Conservation (phyloP, 768 basidiomycete genomes). For the Rhodosporidiobolus sp. region DNA sequence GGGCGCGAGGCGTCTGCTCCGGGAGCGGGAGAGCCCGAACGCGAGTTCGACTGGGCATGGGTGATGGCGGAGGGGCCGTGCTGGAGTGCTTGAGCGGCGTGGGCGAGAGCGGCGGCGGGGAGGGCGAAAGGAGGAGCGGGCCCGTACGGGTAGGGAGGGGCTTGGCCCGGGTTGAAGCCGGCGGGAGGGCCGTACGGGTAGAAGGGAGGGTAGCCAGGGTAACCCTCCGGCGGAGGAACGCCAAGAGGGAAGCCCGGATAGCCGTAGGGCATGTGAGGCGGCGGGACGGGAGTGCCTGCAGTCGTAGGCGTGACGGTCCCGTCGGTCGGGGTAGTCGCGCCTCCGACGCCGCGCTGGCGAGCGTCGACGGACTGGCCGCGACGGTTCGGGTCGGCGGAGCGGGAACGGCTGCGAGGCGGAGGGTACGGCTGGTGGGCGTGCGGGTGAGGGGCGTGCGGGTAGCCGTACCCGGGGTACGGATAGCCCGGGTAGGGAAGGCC, state of each 20-base stretch:
- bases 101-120: conserved; percentile 29
- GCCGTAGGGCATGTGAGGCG: conserved; percentile 8
- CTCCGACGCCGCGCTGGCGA: conserved; percentile 10
- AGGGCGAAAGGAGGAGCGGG: conserved; percentile 11
- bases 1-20: conserved; percentile 20
- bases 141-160: conserved; percentile 27
- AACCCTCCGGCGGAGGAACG: conserved; percentile 26
- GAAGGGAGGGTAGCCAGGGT: conserved; percentile 25
- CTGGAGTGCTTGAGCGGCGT: conserved; percentile 17
- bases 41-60: conserved; percentile 37
- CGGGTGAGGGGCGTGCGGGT: conserved; percentile 26
- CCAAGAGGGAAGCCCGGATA: conserved; percentile 29
- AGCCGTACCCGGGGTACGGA: conserved; percentile 24
- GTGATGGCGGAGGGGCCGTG: conserved; percentile 20
- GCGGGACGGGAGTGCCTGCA: not conserved
- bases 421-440: conserved; percentile 38
- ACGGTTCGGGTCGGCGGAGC: conserved; percentile 21
- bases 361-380: conserved; percentile 32
- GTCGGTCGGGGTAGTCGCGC: conserved; percentile 8
- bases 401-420: conserved; percentile 28
- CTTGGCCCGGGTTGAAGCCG: conserved; percentile 24
- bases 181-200: conserved; percentile 31
- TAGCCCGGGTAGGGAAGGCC: conserved; percentile 34
- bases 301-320: conserved; percentile 4
- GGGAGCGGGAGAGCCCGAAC: conserved; percentile 22